Conservation (phyloP, 495 filamentous ascomycete genomes). For the Tirmania nivea region DNA sequence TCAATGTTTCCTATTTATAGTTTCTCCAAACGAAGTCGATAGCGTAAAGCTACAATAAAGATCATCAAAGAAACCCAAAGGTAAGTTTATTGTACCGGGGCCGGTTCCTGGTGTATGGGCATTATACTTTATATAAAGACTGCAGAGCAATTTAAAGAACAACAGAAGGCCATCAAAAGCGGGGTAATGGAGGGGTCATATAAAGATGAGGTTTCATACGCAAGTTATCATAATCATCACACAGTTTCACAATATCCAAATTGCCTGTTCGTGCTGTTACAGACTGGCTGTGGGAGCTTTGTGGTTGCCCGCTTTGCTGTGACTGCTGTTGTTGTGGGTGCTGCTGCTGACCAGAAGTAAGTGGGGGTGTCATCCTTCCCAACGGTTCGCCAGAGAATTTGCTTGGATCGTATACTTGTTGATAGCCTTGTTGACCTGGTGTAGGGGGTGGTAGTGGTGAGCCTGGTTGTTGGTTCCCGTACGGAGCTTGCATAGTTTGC, state of each 20-base stretch:
- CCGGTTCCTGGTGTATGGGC: too few relatives aligned
- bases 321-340: slow-evolving; percentile 20
- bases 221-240: slow-evolving; percentile 25
- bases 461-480: slow-evolving; percentile 19
- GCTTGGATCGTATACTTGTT: slow-evolving; percentile 12
- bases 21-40: too few relatives aligned
- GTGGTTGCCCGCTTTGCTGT: slow-evolving; percentile 13
- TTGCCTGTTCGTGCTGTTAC: not conserved
- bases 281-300: not conserved
- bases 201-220: slow-evolving; percentile 28
- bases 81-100: too few relatives aligned
- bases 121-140: too few relatives aligned
- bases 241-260: slow-evolving; percentile 8
- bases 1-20: slow-evolving; percentile 24
- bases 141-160: slow-evolving; percentile 14
- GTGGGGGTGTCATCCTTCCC: slow-evolving; percentile 17
- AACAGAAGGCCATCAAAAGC: not conserved
- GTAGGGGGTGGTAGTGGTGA: slow-evolving; percentile 1
- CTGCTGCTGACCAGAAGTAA: slow-evolving; percentile 2
- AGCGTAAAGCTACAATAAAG: too few relatives aligned
- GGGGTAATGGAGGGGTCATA: slow-evolving; percentile 14
- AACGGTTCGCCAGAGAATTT: slow-evolving; percentile 14
- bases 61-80: too few relatives aligned
- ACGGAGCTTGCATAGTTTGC: slow-evolving; percentile 20
- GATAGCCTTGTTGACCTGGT: slow-evolving; percentile 1